Evolutionary conservation across 2,329 filamentous ascomycete species (phyloP).

Genomic region (Phyllosticta citrichinensis): DNA sequence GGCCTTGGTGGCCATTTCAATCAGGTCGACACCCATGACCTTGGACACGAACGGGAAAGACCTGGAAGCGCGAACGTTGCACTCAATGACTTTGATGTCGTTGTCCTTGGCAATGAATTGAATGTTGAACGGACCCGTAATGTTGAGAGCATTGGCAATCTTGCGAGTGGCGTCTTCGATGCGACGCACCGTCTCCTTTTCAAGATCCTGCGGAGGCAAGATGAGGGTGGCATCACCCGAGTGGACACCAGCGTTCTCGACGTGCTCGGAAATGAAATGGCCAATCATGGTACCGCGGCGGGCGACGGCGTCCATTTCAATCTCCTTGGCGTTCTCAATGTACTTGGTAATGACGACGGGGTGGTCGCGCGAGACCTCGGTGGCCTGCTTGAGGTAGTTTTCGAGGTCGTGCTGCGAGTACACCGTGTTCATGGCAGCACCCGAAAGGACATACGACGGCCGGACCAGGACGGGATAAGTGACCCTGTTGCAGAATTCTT

Average conservation of each 20-base stretch:
- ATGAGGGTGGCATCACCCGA: slow-evolving; percentile 96
- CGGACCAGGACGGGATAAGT: slow-evolving; percentile 90
- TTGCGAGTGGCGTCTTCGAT: slow-evolving; percentile 94
- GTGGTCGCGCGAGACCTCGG: slow-evolving; percentile 86
- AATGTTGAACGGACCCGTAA: slow-evolving; percentile 96
- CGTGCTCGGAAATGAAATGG: slow-evolving; percentile 97
- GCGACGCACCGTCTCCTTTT: slow-evolving; percentile 74
- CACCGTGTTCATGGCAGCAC: slow-evolving; percentile 98
- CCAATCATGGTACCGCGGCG: slow-evolving; percentile 81
- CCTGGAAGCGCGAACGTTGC: slow-evolving; percentile 90
- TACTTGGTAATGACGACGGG: slow-evolving; percentile 99
- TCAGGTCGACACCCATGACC: slow-evolving; percentile 94
- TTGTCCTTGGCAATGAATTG: slow-evolving; percentile 99
- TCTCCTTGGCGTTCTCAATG: slow-evolving; percentile 98
- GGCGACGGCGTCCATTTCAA: slow-evolving; percentile 98
- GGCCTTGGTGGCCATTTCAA: slow-evolving; percentile 97
- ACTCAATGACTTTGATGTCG: slow-evolving; percentile 99
- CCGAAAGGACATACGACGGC: slow-evolving; percentile 92
- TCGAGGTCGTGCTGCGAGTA: slow-evolving; percentile 91
- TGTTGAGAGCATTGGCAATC: slow-evolving; percentile 86
- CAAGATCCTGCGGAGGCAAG: slow-evolving; percentile 85
- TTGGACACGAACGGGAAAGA: slow-evolving; percentile 99
- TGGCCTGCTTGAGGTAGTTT: slow-evolving; percentile 80
- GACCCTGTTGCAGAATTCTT: slow-evolving; percentile 76
- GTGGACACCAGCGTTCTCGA: slow-evolving; percentile 97